A percentile compares a stretch with the other conserved stretches of the same genome.
Conservation (phyloP, 768 basidiomycete genomes). For the Naganishia kalamii region DNA sequence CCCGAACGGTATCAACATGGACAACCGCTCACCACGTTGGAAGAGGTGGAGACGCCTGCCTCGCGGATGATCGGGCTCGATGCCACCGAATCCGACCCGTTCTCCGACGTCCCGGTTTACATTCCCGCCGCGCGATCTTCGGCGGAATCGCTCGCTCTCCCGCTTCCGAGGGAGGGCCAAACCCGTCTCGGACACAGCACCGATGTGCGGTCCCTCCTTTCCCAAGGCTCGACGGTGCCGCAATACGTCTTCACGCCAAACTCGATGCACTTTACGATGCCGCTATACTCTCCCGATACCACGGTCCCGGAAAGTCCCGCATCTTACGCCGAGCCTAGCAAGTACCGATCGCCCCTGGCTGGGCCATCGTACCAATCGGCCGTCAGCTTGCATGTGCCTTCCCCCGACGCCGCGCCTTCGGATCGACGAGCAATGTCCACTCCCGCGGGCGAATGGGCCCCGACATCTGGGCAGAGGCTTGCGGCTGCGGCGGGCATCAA, state of each 20-base stretch:
- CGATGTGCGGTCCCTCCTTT: not conserved
- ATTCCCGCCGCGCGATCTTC: slow-evolving; percentile 3
- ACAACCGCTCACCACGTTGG: slow-evolving; percentile 9
- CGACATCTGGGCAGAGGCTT: not conserved
- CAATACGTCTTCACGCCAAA: not conserved
- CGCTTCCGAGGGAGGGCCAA: not conserved
- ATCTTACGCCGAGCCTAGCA: not conserved
- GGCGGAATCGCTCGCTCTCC: slow-evolving; percentile 8
- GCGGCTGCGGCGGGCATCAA: not conserved
- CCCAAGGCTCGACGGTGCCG: not conserved
- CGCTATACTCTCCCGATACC: not conserved
- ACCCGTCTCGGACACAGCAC: not conserved
- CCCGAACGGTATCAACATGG: slow-evolving; percentile 20
- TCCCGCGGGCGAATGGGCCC: not conserved
- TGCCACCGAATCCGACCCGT: not conserved
- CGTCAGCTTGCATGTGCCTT: slow-evolving; percentile 1
- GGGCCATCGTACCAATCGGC: not conserved
- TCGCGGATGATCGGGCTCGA: not conserved
- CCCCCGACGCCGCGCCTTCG: not conserved
- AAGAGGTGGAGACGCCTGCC: slow-evolving; percentile 14
- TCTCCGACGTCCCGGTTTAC: not conserved
- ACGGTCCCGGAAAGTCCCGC: slow-evolving; percentile 17
- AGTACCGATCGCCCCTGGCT: not conserved
- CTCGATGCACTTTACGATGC: not conserved
- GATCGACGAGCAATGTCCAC: not conserved